Conservation (phyloP, 2,329 filamentous ascomycete genomes). For the Aplosporella prunicola region DNA sequence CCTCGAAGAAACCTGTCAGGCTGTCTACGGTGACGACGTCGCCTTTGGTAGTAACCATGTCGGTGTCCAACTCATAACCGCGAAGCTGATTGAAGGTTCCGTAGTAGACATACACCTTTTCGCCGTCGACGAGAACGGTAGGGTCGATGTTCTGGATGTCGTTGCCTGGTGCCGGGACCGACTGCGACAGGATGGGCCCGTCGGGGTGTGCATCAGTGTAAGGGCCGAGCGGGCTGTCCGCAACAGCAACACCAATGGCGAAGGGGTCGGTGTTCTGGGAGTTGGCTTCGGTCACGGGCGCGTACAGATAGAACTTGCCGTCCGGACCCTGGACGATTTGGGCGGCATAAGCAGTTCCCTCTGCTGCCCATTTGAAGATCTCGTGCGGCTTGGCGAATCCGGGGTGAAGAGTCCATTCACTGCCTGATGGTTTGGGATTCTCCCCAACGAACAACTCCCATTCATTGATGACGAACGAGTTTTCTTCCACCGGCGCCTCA, state of each 20-base stretch:
- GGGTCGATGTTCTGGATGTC: slow-evolving; percentile 35
- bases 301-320: slow-evolving; percentile 31
- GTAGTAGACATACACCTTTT: slow-evolving; percentile 31
- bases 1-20: slow-evolving; percentile 31
- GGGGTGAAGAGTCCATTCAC: slow-evolving; percentile 26
- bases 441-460: slow-evolving; percentile 27
- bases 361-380: slow-evolving; percentile 28
- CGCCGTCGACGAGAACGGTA: slow-evolving; percentile 29
- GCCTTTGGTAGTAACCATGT: slow-evolving; percentile 29
- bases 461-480: slow-evolving; percentile 29
- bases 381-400: slow-evolving; percentile 22
- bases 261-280: slow-evolving; percentile 25
- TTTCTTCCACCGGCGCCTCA: slow-evolving; percentile 21
- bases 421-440: slow-evolving; percentile 21
- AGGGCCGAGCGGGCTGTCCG: slow-evolving; percentile 26
- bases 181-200: slow-evolving; percentile 30
- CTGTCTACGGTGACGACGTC: slow-evolving; percentile 16
- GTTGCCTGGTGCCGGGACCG: slow-evolving; percentile 23
- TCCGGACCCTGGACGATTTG: slow-evolving; percentile 28
- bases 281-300: slow-evolving; percentile 24
- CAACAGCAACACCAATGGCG: slow-evolving; percentile 31
- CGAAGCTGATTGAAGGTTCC: slow-evolving; percentile 30
- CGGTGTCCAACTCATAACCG: slow-evolving; percentile 25
- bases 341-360: slow-evolving; percentile 28
- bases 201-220: slow-evolving; percentile 27